Percentiles rank a stretch among this genome's conserved stretches.
phyloP scores from a whole-genome alignment of 345 rosid species.

The Acer saccharum region DNA sequence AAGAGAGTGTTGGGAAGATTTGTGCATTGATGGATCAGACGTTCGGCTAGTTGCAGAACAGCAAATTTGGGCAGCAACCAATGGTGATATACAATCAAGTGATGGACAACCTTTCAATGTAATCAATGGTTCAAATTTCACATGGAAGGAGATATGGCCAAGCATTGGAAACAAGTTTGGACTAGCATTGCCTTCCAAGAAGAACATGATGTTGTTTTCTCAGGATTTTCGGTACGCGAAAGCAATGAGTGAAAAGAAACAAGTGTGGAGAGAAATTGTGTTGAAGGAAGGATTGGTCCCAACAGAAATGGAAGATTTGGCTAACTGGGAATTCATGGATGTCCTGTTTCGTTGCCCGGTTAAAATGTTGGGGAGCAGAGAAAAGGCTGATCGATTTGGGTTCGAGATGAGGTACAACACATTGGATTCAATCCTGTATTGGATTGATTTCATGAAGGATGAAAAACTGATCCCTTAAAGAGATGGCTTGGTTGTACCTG shows the following conservation, averaged over 20 bases:
- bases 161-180: conserved; percentile 60
- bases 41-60: conserved; percentile 72
- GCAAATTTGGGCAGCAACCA: conserved; percentile 77
- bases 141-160: conserved; percentile 89
- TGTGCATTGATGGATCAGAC: conserved; percentile 76
- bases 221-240: conserved; percentile 47
- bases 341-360: conserved; percentile 64
- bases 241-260: conserved; percentile 53
- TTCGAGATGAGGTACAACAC: conserved; percentile 60
- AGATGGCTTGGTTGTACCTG: not conserved
- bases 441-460: conserved; percentile 74
- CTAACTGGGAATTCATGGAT: conserved; percentile 84
- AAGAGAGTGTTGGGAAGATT: conserved; percentile 83
- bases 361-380: conserved; percentile 69
- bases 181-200: conserved; percentile 31
- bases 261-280: conserved; percentile 70
- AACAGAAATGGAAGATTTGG: conserved; percentile 72
- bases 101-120: conserved; percentile 73
- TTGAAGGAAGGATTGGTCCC: conserved; percentile 46
- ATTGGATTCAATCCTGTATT: conserved; percentile 64
- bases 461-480: conserved; percentile 59
- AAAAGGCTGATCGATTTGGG: conserved; percentile 64
- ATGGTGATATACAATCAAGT: conserved; percentile 32
- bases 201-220: conserved; percentile 33
- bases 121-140: conserved; percentile 66